Evolutionary conservation across 805 yeast genomes (phyloP).

Genomic region (Yamadazyma olivae): DNA sequence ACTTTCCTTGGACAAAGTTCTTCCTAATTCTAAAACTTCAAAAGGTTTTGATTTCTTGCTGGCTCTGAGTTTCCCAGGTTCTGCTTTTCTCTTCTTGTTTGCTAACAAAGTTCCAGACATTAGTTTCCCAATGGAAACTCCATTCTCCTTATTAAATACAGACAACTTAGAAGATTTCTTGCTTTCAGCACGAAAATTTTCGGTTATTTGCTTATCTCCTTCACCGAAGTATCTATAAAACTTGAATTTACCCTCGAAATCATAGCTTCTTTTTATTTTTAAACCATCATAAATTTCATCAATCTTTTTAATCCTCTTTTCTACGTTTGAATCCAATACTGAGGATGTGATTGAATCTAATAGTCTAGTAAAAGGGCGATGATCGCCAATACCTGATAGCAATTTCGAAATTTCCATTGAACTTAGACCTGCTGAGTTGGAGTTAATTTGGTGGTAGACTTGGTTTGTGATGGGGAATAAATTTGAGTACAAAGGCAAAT

Average conservation of each 20-base stretch:
- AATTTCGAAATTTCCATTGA: slow-evolving; percentile 50
- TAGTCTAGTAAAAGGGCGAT: slow-evolving; percentile 48
- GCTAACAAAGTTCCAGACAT: slow-evolving; percentile 15
- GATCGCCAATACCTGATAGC: slow-evolving; percentile 54
- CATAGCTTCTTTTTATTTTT: slow-evolving; percentile 57
- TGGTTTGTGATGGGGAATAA: slow-evolving; percentile 67
- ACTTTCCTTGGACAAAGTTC: neutral
- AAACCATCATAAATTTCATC: slow-evolving; percentile 24
- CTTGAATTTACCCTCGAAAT: slow-evolving; percentile 70
- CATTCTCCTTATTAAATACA: slow-evolving; percentile 13
- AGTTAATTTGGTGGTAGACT: slow-evolving; percentile 46
- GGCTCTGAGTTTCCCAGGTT: neutral
- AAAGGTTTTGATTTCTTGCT: neutral
- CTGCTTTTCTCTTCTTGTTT: slow-evolving; percentile 4
- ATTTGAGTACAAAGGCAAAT: slow-evolving; percentile 42
- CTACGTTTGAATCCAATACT: slow-evolving; percentile 23
- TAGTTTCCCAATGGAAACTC: slow-evolving; percentile 21
- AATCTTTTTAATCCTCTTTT: slow-evolving; percentile 24
- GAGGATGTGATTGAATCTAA: slow-evolving; percentile 48
- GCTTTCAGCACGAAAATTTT: neutral
- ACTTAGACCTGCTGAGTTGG: slow-evolving; percentile 53
- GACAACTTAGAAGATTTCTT: neutral
- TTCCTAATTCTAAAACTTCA: neutral
- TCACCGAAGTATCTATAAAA: slow-evolving; percentile 54
- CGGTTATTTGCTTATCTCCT: neutral